Conservation (phyloP, 2,329 filamentous ascomycete genomes). For the Clarireedia monteithiana region DNA sequence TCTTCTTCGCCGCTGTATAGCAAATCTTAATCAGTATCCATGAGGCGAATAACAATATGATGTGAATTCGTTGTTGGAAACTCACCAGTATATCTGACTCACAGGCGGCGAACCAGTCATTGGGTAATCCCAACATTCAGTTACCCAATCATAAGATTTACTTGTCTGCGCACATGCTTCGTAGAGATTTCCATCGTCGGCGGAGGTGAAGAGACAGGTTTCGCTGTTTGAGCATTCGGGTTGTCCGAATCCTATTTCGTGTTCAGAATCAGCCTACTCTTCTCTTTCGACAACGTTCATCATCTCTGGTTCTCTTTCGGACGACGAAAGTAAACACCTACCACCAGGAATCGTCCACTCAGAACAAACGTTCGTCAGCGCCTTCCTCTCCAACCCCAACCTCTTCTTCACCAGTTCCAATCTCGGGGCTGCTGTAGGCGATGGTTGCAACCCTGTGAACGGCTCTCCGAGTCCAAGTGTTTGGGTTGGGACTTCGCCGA, state of each 20-base stretch:
- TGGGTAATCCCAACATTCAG: constrained; percentile 17
- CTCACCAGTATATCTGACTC: constrained; percentile 15
- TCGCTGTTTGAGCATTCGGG: constrained; percentile 15
- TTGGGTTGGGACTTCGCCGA: constrained; percentile 14
- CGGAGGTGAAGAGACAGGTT: constrained; percentile 20
- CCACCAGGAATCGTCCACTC: constrained; percentile 22
- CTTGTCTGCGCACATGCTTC: constrained; percentile 19
- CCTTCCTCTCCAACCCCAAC: constrained; percentile 13
- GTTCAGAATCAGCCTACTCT: background rate
- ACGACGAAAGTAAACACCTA: background rate
- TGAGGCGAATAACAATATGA: no score
- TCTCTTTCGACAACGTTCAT: background rate
- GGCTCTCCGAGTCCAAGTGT: constrained; percentile 12
- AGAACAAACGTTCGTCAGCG: constrained; percentile 16
- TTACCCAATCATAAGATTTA: constrained; percentile 20
- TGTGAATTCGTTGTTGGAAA: background rate
- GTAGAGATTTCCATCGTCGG: constrained; percentile 11
- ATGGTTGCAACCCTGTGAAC: background rate
- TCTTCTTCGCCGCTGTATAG: background rate
- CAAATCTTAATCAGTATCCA: background rate
- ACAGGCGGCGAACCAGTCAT: constrained; percentile 9
- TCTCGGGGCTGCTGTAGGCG: constrained; percentile 16
- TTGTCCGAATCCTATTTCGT: constrained; percentile 12
- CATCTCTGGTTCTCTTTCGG: no score
- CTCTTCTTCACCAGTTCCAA: constrained; percentile 18